These are phyloP conservation scores for Colletotrichum spinosum DNA, from an alignment of 2,329 filamentous ascomycete genomes.

Conservation along the genomic window DNA sequence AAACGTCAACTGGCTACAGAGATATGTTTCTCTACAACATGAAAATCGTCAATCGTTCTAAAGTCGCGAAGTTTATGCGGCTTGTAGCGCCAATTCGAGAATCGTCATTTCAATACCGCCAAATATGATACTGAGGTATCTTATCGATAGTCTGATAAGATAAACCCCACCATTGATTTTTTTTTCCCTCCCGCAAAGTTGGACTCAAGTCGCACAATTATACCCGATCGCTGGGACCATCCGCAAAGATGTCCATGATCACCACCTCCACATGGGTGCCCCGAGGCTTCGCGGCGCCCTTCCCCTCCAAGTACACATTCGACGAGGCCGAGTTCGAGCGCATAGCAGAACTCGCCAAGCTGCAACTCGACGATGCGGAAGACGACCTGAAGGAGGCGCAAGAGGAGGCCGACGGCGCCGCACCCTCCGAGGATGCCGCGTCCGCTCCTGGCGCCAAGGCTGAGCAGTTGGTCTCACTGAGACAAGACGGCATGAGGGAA, in stretches of 20 bases:
- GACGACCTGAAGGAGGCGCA: constrained; percentile 83
- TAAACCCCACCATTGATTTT: constrained; percentile 38
- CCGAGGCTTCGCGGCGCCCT: constrained; percentile 80
- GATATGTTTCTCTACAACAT: too few species aligned
- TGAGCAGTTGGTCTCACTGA: constrained; percentile 44
- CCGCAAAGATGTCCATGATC: constrained; percentile 74
- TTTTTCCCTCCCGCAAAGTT: constrained; percentile 24
- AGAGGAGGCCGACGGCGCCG: constrained; percentile 45
- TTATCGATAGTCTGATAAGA: constrained; percentile 37
- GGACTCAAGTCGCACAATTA: constrained; percentile 15
- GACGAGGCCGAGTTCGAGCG: constrained; percentile 81
- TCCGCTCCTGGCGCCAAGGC: constrained; percentile 40
- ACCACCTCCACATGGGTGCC: constrained; percentile 82
- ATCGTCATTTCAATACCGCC: not conserved
- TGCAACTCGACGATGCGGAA: constrained; percentile 91
- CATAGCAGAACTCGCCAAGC: constrained; percentile 79
- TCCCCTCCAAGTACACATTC: constrained; percentile 80
- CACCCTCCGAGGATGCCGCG: constrained; percentile 42
- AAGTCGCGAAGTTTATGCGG: too few species aligned
- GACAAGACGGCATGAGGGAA: not conserved
- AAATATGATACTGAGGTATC: not conserved
- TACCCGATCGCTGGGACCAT: constrained; percentile 13
- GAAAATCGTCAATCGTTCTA: too few species aligned
- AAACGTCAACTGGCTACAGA: too few species aligned
- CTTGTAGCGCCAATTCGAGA: too few species aligned